Percentiles rank a stretch among this genome's conserved stretches.
Evolutionary conservation across 495 filamentous ascomycete species (phyloP).

Genomic region (Talaromyces adpressus): DNA sequence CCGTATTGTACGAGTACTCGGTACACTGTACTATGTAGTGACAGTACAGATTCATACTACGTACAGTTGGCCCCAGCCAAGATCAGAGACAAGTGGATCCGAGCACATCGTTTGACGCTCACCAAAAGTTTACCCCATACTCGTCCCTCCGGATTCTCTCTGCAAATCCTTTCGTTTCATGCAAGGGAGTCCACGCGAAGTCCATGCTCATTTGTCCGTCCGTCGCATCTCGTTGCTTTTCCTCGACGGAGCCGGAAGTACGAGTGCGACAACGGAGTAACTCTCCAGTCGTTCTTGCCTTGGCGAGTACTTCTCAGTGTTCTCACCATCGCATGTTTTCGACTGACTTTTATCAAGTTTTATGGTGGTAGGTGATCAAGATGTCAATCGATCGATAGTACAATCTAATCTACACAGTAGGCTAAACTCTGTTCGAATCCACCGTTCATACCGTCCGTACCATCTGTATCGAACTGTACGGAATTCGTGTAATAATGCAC

Average conservation of each 20-base stretch:
- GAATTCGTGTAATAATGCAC: not conserved
- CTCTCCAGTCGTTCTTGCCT: not conserved
- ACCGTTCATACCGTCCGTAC: not conserved
- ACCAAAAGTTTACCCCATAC: not conserved
- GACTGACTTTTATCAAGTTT: not conserved
- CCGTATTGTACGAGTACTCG: not conserved
- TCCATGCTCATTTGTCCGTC: not conserved
- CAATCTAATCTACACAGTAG: not conserved
- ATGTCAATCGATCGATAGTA: not conserved
- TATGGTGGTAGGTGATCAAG: not conserved
- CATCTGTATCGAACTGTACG: not conserved
- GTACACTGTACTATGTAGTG: too few relatives aligned
- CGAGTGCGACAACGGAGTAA: not conserved
- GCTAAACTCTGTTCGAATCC: not conserved
- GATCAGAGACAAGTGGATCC: not conserved
- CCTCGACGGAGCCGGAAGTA: not conserved
- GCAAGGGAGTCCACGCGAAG: constrained; percentile 5
- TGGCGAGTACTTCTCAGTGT: not conserved
- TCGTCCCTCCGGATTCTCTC: not conserved
- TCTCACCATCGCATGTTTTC: not conserved
- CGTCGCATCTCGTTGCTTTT: not conserved
- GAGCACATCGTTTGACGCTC: not conserved
- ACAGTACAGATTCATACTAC: not conserved
- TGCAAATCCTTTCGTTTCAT: constrained; percentile 4
- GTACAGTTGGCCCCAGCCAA: not conserved